These are phyloP conservation scores for Apiospora pterosperma DNA, from an alignment of 2,329 filamentous ascomycete genomes.

Conservation along the genomic window DNA sequence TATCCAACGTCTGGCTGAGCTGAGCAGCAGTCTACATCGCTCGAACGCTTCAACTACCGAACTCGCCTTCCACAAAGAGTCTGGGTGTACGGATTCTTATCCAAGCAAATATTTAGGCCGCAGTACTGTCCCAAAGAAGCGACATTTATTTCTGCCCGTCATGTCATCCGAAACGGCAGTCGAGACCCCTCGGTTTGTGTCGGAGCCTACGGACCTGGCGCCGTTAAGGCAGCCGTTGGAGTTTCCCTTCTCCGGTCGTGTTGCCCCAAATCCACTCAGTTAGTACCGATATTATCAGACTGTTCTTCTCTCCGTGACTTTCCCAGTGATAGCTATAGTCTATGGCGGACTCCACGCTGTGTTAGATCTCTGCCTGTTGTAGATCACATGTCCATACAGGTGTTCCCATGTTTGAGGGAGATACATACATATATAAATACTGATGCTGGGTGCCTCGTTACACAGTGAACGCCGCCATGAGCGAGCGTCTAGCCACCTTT, in stretches of 20 bases:
- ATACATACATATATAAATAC: background rate
- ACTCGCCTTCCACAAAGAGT: background rate
- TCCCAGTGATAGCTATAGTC: too few species aligned
- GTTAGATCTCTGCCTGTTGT: background rate
- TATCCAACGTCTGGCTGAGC: background rate
- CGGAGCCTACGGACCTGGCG: background rate
- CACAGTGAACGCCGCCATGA: slow-evolving; percentile 62
- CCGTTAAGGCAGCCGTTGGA: slow-evolving; percentile 33
- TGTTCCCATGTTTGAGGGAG: too few species aligned
- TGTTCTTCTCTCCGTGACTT: too few species aligned
- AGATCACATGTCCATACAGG: background rate
- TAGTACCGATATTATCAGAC: too few species aligned
- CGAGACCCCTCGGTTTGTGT: background rate
- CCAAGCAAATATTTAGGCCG: background rate
- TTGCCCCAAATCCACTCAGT: slow-evolving; percentile 58
- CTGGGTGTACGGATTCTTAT: background rate
- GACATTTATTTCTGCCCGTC: background rate
- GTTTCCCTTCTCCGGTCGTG: slow-evolving; percentile 49
- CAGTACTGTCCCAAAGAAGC: background rate
- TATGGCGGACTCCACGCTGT: too few species aligned
- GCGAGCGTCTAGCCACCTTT: slow-evolving; percentile 61
- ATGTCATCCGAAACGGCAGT: background rate
- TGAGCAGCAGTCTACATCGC: background rate
- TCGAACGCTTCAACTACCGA: background rate
- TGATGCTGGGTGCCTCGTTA: background rate